Conservation (phyloP, 495 filamentous ascomycete genomes). For the Penicillium nucicola region DNA sequence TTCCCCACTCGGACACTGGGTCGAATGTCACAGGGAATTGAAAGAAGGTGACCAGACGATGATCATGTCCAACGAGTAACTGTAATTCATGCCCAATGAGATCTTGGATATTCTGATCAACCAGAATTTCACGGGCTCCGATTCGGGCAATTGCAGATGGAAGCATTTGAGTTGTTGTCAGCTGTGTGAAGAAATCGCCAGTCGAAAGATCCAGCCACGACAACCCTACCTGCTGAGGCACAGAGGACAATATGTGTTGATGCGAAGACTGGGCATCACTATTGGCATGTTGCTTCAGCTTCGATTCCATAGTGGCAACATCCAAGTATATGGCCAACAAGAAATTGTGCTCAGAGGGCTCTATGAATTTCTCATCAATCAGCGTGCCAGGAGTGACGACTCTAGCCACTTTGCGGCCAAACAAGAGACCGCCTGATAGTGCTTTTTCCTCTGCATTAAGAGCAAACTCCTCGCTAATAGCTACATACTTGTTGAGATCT, state of each 20-base stretch:
- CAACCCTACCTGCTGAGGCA: slow-evolving; percentile 61
- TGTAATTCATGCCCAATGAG: slow-evolving; percentile 38
- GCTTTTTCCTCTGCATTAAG: slow-evolving; percentile 62
- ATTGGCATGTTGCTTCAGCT: slow-evolving; percentile 18
- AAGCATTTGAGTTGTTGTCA: slow-evolving; percentile 68
- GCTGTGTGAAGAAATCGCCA: slow-evolving; percentile 86
- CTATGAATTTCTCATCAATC: slow-evolving; percentile 96
- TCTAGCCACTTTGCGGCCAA: slow-evolving; percentile 78
- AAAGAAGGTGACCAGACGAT: slow-evolving; percentile 45
- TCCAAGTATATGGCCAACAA: slow-evolving; percentile 70
- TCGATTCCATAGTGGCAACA: slow-evolving; percentile 15
- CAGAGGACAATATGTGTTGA: slow-evolving; percentile 36
- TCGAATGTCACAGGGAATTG: slow-evolving; percentile 26
- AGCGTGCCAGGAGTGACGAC: slow-evolving; percentile 92
- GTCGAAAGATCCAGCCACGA: slow-evolving; percentile 96
- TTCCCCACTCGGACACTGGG: slow-evolving; percentile 62
- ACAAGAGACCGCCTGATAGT: slow-evolving; percentile 71
- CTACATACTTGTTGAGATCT: slow-evolving; percentile 85
- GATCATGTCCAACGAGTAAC: slow-evolving; percentile 40
- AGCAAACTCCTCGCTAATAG: slow-evolving; percentile 88
- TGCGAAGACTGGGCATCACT: slow-evolving; percentile 14
- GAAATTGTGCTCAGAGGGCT: slow-evolving; percentile 89
- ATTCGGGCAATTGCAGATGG: slow-evolving; percentile 78
- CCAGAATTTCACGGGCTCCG: slow-evolving; percentile 78
- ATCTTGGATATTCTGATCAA: slow-evolving; percentile 60